Evolutionary conservation across 176 grass and related monocot species (phyloP), one percentile per base, ranked within the genome.

Genomic region (Luzula sylvatica): DNA sequence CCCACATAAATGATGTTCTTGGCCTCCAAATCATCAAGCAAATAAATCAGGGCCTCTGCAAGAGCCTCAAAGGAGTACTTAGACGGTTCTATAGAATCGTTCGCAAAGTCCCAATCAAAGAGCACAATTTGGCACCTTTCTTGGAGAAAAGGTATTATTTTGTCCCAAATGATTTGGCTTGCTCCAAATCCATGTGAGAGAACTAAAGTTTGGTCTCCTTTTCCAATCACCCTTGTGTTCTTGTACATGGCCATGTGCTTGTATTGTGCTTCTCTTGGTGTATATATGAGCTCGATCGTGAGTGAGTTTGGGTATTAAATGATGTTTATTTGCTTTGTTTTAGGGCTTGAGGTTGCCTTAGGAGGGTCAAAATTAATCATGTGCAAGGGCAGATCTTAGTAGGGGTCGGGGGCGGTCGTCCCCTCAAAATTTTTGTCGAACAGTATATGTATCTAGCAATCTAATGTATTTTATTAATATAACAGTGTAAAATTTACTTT

Each of bases 101-200:
- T 44, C 4, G 68, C 61, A 68, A 94, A 83, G 35, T 94, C 83
- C 88, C 88, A 94, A 67, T 94, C 88, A 50, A 94, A 94, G 53
- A 94, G 75, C 18, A 94, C 42, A 22, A 94, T 59, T 65, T 67
- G 65, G 75, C 77, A 84, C 26, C 11, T 79, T 26, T 44, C 50
- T 8, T 71, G 29, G 2, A 94, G 74, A 18, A 75, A 69, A 7
- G 87, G 52, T 9, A 94, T 5, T 13, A 94, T 44, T 15, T 58
- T 76, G 50, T 94, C 83, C 88, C 88, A 94, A 35, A 80, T 39
- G 16, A 71, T 50, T 22, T 94, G 88, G 65, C 69, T 83, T 7
- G 16, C 65, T 13, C 88, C 82, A 25, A 77, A 94, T 52, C 83
- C 88, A 80, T 94, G 83, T 28, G 75, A 61, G 41, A 94, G 79